A percentile compares a stretch with the other conserved stretches of the same genome.
Evolutionary conservation across 495 filamentous ascomycete genomes (phyloP).

Genomic region (Xylaria longipes): DNA sequence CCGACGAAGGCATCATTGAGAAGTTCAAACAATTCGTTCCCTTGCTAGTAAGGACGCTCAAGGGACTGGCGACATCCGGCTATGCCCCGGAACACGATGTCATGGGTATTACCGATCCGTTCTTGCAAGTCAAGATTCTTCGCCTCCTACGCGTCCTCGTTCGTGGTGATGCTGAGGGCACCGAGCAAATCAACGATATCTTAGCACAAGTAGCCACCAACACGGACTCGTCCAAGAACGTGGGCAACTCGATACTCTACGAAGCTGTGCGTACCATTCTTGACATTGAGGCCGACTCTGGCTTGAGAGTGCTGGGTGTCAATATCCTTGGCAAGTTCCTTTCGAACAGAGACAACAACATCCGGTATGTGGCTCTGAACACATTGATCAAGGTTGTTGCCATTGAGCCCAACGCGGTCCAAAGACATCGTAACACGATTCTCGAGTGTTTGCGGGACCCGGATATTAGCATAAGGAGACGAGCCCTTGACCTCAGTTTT

Average conservation of each 20-base stretch:
- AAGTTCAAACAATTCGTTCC: conserved; percentile 83
- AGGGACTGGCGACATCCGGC: conserved; percentile 89
- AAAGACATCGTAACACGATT: conserved; percentile 96
- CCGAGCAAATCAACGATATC: conserved; percentile 98
- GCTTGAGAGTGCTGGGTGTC: conserved; percentile 89
- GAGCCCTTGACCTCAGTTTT: conserved; percentile 95
- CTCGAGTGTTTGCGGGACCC: conserved; percentile 95
- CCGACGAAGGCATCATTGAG: conserved; percentile 83
- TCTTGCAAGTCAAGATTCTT: conserved; percentile 95
- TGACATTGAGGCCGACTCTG: conserved; percentile 96
- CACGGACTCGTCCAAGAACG: conserved; percentile 97
- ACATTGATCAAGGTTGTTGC: conserved; percentile 98
- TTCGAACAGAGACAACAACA: conserved; percentile 98
- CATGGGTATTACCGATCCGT: conserved; percentile 97
- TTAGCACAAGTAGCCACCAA: conserved; percentile 98
- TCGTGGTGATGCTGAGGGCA: conserved; percentile 85
- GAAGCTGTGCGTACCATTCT: conserved; percentile 97
- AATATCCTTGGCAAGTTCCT: conserved; percentile 99
- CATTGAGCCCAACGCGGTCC: conserved; percentile 96
- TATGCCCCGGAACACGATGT: conserved; percentile 99
- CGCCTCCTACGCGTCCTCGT: conserved; percentile 83
- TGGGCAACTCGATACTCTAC: conserved; percentile 97
- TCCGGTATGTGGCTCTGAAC: conserved; percentile 96
- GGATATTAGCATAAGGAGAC: conserved; percentile 96
- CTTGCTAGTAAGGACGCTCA: conserved; percentile 85